Conservation (phyloP, 441 rosid species). For the Euphorbia celastroides region DNA sequence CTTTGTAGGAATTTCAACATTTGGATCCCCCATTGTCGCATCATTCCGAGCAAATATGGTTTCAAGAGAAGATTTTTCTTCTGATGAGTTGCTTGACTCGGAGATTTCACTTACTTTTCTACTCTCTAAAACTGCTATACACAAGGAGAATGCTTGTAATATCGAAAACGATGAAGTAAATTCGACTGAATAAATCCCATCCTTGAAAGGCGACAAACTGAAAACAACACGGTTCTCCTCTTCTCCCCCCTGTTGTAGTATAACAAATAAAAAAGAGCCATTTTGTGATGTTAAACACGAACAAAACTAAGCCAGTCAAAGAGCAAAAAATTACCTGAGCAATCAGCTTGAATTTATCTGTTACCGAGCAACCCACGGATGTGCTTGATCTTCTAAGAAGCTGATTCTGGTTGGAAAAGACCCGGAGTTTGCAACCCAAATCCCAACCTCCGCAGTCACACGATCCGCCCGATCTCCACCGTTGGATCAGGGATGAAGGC, state of each 20-base stretch:
- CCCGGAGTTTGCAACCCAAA: constrained; percentile 70
- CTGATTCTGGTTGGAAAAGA: constrained; percentile 45
- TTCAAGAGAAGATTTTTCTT: constrained; percentile 35
- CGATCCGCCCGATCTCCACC: constrained; percentile 87
- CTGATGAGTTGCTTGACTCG: constrained; percentile 23
- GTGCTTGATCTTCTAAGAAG: constrained; percentile 29
- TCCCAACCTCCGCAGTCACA: constrained; percentile 99
- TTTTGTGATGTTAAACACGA: constrained; percentile 5
- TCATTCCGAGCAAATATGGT: constrained; percentile 27
- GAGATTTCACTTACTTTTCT: constrained; percentile 27
- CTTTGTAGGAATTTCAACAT: no score
- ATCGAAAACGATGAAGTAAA: constrained; percentile 63
- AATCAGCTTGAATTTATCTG: constrained; percentile 53
- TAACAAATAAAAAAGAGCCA: constrained; percentile 16
- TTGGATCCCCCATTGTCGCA: no score
- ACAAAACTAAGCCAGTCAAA: neutral
- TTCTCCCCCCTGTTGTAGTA: constrained; percentile 47
- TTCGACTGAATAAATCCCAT: constrained; percentile 69
- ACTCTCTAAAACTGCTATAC: constrained; percentile 71
- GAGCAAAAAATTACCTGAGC: constrained; percentile 43
- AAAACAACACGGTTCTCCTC: constrained; percentile 50
- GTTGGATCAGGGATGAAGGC: constrained; percentile 78
- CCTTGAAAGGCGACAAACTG: constrained; percentile 61
- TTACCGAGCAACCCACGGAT: constrained; percentile 19
- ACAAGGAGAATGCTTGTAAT: constrained; percentile 77